Evolutionary conservation across 2,329 filamentous ascomycete species (phyloP).

Genomic region (Davidsoniella virescens): DNA sequence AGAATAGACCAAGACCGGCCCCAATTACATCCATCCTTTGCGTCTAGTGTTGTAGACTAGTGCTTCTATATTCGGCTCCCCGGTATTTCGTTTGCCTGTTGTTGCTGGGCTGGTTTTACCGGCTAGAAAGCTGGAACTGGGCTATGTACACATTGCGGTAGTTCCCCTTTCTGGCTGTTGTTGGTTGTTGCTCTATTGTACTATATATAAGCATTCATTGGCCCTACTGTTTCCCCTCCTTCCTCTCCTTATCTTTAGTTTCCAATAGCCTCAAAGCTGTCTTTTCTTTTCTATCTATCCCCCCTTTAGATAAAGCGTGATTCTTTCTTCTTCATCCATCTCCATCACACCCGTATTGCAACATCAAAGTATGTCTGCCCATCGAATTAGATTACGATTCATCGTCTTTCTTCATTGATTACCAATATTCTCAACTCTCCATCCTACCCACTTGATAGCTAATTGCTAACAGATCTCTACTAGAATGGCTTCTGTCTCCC

Average conservation of each 20-base stretch:
- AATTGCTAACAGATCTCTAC: constrained; percentile 1
- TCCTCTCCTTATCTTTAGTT: not conserved
- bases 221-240: not conserved
- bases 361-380: not conserved
- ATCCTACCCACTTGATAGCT: not conserved
- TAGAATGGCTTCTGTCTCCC: constrained; percentile 28
- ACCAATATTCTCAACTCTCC: not conserved
- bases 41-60: too few relatives aligned
- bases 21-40: too few relatives aligned
- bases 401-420: too few relatives aligned
- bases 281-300: constrained; percentile 1
- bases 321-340: constrained; percentile 1
- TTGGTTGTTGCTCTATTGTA: too few relatives aligned
- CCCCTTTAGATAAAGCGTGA: not conserved
- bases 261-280: not conserved
- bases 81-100: too few relatives aligned
- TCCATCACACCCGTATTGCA: not conserved
- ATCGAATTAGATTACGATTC: not conserved
- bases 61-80: too few relatives aligned
- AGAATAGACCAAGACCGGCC: too few relatives aligned
- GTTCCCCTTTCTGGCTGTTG: too few relatives aligned
- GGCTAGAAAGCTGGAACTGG: not conserved
- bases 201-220: too few relatives aligned
- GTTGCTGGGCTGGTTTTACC: not conserved
- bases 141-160: too few relatives aligned